phyloP scores from a whole-genome alignment of 371 early-diverging fungal species.

The Blakeslea trispora region DNA sequence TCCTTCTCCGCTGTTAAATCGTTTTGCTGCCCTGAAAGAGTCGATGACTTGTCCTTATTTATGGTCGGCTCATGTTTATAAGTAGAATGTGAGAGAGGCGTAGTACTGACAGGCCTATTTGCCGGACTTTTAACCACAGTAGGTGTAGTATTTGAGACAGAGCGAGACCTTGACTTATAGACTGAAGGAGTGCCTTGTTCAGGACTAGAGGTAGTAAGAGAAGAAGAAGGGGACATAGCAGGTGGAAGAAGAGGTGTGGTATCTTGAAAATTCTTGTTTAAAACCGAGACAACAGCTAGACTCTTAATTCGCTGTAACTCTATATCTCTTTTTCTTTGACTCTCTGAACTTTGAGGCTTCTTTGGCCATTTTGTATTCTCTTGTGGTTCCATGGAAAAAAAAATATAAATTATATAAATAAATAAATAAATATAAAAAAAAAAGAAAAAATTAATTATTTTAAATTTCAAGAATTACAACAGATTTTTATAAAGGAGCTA shows the following conservation, averaged over 20 bases:
- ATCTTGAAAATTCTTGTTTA: slow-evolving; percentile 37
- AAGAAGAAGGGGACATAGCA: slow-evolving; percentile 18
- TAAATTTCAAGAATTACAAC: no score
- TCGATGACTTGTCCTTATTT: background rate
- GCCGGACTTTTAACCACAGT: background rate
- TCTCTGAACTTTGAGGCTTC: slow-evolving; percentile 6
- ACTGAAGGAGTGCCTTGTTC: background rate
- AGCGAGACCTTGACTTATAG: background rate
- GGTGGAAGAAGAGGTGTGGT: slow-evolving; percentile 15
- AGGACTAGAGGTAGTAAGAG: slow-evolving; percentile 5
- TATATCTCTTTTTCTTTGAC: slow-evolving; percentile 32
- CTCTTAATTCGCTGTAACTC: slow-evolving; percentile 49
- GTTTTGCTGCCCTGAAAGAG: background rate
- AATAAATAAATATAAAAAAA: slow-evolving; percentile 5
- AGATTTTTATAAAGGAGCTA: no score
- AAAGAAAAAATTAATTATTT: background rate
- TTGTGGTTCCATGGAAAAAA: slow-evolving; percentile 10
- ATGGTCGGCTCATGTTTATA: no score
- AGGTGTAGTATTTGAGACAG: slow-evolving; percentile 1
- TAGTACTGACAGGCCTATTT: background rate
- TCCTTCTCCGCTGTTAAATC: slow-evolving; percentile 9
- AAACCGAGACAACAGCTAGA: slow-evolving; percentile 44
- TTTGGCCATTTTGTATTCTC: slow-evolving; percentile 6
- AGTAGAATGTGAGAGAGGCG: no score
- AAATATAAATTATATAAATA: slow-evolving; percentile 5